Conservation (phyloP, 2,329 filamentous ascomycete species). For the Colletotrichum agaves region DNA sequence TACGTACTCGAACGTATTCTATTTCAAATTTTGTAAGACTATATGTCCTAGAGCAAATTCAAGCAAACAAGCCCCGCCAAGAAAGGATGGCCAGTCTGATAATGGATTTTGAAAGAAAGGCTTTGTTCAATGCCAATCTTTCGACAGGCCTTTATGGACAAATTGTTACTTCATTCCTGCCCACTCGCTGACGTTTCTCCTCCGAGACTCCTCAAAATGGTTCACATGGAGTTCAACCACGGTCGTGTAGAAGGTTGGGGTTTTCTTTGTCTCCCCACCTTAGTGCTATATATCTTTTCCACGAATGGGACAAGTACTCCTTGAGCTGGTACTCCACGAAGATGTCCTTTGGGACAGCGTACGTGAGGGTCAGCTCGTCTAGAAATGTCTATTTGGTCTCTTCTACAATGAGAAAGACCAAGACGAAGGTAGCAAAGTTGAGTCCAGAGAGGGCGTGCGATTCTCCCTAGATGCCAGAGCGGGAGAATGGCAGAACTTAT, state of each 20-base stretch:
- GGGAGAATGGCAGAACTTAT: not conserved
- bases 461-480: not conserved
- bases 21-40: too few species aligned
- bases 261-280: not conserved
- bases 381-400: constrained; percentile 53
- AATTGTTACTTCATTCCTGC: not conserved
- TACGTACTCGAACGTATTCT: too few species aligned
- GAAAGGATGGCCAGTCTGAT: not conserved
- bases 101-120: not conserved
- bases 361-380: constrained; percentile 53
- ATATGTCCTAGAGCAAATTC: too few species aligned
- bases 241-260: not conserved
- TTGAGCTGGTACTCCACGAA: constrained; percentile 43
- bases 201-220: not conserved
- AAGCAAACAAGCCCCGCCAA: too few species aligned
- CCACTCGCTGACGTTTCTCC: not conserved
- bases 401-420: constrained; percentile 57
- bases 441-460: constrained; percentile 43
- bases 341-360: constrained; percentile 48
- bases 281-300: not conserved
- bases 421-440: constrained; percentile 55
- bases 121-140: too few species aligned
- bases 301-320: not conserved
- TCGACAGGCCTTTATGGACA: too few species aligned
- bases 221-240: not conserved